These are phyloP conservation scores for Apiotrichum porosum DNA, from an alignment of 1,284 basidiomycete genomes.

Conservation along the genomic window DNA sequence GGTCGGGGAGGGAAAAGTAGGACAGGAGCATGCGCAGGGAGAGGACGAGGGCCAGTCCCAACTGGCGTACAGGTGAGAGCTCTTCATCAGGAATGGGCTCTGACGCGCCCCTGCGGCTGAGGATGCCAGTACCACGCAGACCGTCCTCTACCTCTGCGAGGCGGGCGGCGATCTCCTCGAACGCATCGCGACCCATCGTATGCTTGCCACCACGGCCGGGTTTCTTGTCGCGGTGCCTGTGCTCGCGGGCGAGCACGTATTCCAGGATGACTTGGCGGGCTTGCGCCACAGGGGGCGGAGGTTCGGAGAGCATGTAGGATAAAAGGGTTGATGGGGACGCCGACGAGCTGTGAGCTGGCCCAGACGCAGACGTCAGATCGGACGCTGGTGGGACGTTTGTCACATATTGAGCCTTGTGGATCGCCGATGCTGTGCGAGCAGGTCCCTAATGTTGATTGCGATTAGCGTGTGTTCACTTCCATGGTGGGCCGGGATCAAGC, in stretches of 20 bases:
- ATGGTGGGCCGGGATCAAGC: too few relatives aligned
- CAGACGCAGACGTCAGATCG: constrained; percentile 38
- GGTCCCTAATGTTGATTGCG: constrained; percentile 18
- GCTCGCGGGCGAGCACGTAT: constrained; percentile 39
- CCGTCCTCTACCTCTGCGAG: constrained; percentile 41
- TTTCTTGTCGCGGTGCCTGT: constrained; percentile 36
- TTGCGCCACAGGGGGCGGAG: constrained; percentile 36
- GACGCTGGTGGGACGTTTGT: constrained; percentile 44
- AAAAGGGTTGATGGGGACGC: constrained; percentile 34
- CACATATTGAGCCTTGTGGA: constrained; percentile 40
- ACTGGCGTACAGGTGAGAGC: constrained; percentile 30
- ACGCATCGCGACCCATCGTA: constrained; percentile 37
- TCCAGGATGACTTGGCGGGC: constrained; percentile 47
- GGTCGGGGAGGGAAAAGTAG: constrained; percentile 42
- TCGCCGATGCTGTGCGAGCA: constrained; percentile 25
- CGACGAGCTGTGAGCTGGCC: constrained; percentile 36
- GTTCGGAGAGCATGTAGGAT: constrained; percentile 32
- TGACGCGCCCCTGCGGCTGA: constrained; percentile 10
- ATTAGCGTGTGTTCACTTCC: neutral
- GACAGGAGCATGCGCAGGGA: constrained; percentile 45
- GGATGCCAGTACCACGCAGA: constrained; percentile 20
- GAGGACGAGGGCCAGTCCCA: constrained; percentile 37
- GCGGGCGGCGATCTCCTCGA: constrained; percentile 41
- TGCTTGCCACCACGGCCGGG: constrained; percentile 43
- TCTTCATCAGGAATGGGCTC: constrained; percentile 13